These are phyloP conservation scores for Fraxinus baroniana DNA, from an alignment of 305 asterid genomes.

Conservation along the genomic window DNA sequence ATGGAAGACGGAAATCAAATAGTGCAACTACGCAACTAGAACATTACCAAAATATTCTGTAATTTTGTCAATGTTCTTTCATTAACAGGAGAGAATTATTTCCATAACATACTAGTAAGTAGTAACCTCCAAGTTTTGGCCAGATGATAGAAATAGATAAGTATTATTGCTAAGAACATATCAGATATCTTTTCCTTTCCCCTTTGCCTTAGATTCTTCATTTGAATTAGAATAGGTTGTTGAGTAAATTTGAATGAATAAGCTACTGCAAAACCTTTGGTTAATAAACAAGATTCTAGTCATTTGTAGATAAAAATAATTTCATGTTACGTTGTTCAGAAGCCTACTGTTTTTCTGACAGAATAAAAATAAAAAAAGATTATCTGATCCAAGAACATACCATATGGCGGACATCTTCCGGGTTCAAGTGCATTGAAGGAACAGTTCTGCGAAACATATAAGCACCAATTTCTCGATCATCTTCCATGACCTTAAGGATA, in stretches of 20 bases:
- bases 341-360: constrained; percentile 1
- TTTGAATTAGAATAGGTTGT: constrained; percentile 1
- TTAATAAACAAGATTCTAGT: constrained; percentile 16
- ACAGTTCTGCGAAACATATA: constrained; percentile 99
- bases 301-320: constrained; percentile 16
- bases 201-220: constrained; percentile 1
- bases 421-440: constrained; percentile 80
- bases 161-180: neutral
- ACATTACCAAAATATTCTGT: neutral
- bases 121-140: constrained; percentile 1
- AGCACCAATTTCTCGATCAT: constrained; percentile 95
- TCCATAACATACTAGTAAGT: neutral
- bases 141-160: neutral
- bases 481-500: constrained; percentile 94
- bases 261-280: neutral
- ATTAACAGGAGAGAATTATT: constrained; percentile 5
- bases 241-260: constrained; percentile 10
- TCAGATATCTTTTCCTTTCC: neutral
- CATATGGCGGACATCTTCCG: constrained; percentile 94
- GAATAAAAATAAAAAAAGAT: neutral
- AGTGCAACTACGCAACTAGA: neutral
- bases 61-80: constrained; percentile 6
- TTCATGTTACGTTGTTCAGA: constrained; percentile 7
- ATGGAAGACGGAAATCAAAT: neutral
- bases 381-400: constrained; percentile 44